Base-by-base conservation (phyloP, 1,139 yeast species). In the Dujonia santamariae region DNA sequence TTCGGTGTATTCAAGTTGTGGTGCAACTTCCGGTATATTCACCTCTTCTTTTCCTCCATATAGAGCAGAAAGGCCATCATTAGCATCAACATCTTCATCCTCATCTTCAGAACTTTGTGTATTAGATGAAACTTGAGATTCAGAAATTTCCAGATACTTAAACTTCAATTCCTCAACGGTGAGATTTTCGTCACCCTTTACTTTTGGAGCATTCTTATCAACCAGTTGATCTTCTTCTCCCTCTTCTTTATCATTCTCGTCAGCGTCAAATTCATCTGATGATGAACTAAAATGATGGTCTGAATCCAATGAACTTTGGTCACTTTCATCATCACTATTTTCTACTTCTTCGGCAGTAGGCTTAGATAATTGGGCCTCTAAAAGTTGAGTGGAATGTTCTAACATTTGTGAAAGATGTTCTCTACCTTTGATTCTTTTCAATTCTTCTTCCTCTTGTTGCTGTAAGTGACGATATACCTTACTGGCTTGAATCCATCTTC, bases 401-500 rank as follows among this genome's bases (percentile, higher is more conserved):
- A 92, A 64, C 73, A 92, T 90, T 53, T 86, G 84, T 42, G 88
- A 81, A 42, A 92, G 69, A 53, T 90, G 96, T 45, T 85, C 85
- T 53, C 92, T 85, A 24, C 97, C 97, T 53, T 82, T 81, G 8
- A 75, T 70, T 53, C 78, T 67, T 67, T 85, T 76, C 58, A 85
- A 63, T 57, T 78, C 83, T 43, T 83, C 92, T 40, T 72, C 79
- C 44, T 81, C 83, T 42, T 68, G 69, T 25, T 58, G 60, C 40
- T 69, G 75, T 34, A 73, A 65, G 28, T 62, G 70, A 34, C 68
- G 68, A 50, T 77, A 81, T 0, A 95, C 97, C 52, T 86, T 88
- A 43, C 82, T 85, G 2, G 97, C 98, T 37, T 90, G 72, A 19
- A 71, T 65, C 99, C 99, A 94, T 53, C 95, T 80, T 53, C 82